Percentiles rank a stretch among this genome's conserved stretches.
Evolutionary conservation across 768 basidiomycete genomes (phyloP).

Genomic region (Amanita thiersii): DNA sequence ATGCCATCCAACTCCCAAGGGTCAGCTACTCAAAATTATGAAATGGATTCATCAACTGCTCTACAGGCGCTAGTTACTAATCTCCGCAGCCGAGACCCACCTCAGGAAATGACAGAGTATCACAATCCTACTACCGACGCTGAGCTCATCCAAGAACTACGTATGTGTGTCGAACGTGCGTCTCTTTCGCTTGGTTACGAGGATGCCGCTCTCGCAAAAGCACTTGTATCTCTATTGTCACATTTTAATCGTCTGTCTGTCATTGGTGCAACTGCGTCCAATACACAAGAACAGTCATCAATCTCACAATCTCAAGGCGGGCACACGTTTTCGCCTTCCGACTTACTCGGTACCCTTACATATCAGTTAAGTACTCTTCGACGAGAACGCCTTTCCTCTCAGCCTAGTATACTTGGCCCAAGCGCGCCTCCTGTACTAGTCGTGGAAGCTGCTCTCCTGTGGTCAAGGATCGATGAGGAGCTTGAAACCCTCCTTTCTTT

Average conservation of each 20-base stretch:
- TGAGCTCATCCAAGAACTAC: slow-evolving; percentile 54
- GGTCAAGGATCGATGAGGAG: slow-evolving; percentile 68
- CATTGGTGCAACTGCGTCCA: slow-evolving; percentile 18
- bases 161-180: slow-evolving; percentile 40
- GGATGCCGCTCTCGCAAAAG: slow-evolving; percentile 58
- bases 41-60: slow-evolving; percentile 36
- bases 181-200: slow-evolving; percentile 31
- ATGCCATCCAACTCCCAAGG: slow-evolving; percentile 39
- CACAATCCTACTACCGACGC: slow-evolving; percentile 31
- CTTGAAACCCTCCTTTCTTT: slow-evolving; percentile 61
- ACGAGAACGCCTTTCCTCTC: slow-evolving; percentile 41
- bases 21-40: slow-evolving; percentile 20
- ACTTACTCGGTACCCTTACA: slow-evolving; percentile 33
- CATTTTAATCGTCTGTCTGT: slow-evolving; percentile 59
- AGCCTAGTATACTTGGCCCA: slow-evolving; percentile 24
- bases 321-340: slow-evolving; percentile 9
- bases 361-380: slow-evolving; percentile 65
- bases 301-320: slow-evolving; percentile 7
- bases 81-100: slow-evolving; percentile 41
- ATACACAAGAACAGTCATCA: slow-evolving; percentile 4
- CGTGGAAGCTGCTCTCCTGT: slow-evolving; percentile 60
- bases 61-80: slow-evolving; percentile 57
- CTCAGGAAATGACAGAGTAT: slow-evolving; percentile 40
- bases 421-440: slow-evolving; percentile 36
- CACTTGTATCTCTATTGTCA: slow-evolving; percentile 61